Evolutionary conservation across 352 stramenopile genomes (phyloP).

Genomic region (Phytophthora tubulina): DNA sequence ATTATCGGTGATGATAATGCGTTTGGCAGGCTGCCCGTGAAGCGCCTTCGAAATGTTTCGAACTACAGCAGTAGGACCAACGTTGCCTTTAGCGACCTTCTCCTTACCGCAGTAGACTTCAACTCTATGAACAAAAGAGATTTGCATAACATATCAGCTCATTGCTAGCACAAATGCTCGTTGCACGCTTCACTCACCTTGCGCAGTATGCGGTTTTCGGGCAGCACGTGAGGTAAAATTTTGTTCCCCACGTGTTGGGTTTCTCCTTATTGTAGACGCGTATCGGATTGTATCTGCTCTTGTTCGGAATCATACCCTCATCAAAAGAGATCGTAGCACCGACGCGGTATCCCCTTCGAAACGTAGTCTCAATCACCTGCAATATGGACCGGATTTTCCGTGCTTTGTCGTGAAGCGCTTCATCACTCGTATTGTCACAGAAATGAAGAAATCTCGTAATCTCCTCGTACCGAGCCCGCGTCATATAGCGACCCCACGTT

Average conservation of each 20-base stretch:
- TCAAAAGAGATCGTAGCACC: constrained; percentile 15
- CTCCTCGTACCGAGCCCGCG: constrained; percentile 9
- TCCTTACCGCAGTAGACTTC: constrained; percentile 28
- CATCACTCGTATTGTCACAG: constrained; percentile 15
- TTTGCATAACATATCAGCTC: too few species aligned
- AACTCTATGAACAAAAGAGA: constrained; percentile 4
- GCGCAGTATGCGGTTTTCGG: constrained; percentile 20
- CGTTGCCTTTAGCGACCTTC: constrained; percentile 11
- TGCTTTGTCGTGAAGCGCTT: constrained; percentile 9
- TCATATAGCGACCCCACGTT: constrained; percentile 22
- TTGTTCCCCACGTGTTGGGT: constrained; percentile 14
- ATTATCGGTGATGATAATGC: constrained; percentile 21
- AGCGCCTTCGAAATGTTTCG: constrained; percentile 26
- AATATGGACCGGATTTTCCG: constrained; percentile 28
- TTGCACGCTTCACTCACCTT: neutral
- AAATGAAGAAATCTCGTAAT: constrained; percentile 29
- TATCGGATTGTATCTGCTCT: constrained; percentile 24
- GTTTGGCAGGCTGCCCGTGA: constrained; percentile 2
- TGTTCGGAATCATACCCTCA: constrained; percentile 25
- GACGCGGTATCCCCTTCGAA: constrained; percentile 21
- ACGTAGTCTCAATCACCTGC: constrained; percentile 27
- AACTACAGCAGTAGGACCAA: constrained; percentile 15
- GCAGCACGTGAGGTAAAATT: constrained; percentile 23
- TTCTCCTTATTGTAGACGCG: constrained; percentile 31
- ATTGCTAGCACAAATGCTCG: too few species aligned